Evolutionary conservation across 2,329 filamentous ascomycete species (phyloP).

Genomic region (Mycosphaerella arachidis): DNA sequence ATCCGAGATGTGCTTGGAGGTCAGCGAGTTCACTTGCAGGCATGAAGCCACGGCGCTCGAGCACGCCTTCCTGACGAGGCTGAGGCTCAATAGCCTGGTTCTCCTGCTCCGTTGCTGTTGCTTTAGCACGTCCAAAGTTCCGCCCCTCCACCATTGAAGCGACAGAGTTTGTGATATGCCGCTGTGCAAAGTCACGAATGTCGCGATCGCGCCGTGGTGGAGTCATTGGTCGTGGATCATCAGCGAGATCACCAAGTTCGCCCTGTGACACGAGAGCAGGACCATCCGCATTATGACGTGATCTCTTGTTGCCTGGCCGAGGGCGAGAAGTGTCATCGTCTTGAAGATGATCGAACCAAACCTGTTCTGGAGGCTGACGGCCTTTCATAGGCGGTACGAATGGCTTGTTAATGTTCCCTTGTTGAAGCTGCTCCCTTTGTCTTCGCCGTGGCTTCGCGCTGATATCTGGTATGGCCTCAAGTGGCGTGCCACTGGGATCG

Average conservation of each 20-base stretch:
- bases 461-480: constrained; percentile 24
- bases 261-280: constrained; percentile 23
- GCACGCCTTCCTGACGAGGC: constrained; percentile 1
- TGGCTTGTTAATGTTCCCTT: constrained; percentile 25
- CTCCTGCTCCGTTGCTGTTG: neutral
- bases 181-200: constrained; percentile 29
- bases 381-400: constrained; percentile 28
- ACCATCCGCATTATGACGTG: neutral
- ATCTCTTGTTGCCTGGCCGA: constrained; percentile 5
- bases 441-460: constrained; percentile 14
- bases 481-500: constrained; percentile 18
- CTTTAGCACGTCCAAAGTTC: constrained; percentile 3
- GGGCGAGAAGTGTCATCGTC: constrained; percentile 8
- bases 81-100: neutral
- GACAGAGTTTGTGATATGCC: neutral
- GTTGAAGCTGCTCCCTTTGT: constrained; percentile 16
- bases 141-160: constrained; percentile 16
- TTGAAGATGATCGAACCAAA: constrained; percentile 31
- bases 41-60: constrained; percentile 21
- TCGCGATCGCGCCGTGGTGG: constrained; percentile 28
- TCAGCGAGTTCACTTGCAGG: constrained; percentile 28
- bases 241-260: constrained; percentile 24
- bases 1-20: constrained; percentile 9
- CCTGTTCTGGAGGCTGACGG: constrained; percentile 14
- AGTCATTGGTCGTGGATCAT: constrained; percentile 21